Percentiles rank a stretch among this genome's conserved stretches.
Conservation (phyloP, 257 asterid species). For the Scutellaria galericulata region DNA sequence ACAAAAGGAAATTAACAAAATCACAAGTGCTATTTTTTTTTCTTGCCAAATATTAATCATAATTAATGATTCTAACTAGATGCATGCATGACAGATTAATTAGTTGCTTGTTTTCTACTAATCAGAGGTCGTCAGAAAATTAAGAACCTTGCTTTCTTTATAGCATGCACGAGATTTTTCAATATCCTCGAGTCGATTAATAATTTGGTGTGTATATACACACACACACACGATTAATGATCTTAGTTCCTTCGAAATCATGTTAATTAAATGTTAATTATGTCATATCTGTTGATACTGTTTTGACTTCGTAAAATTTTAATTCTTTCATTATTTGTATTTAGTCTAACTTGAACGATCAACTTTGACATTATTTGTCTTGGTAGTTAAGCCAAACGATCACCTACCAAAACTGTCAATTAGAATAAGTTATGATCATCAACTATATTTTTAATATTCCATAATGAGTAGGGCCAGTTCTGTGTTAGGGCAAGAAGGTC, state of each 20-base stretch:
- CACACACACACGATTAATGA: too few species aligned
- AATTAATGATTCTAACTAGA: too few species aligned
- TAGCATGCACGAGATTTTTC: background rate
- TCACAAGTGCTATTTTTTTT: too few species aligned
- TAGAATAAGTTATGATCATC: background rate
- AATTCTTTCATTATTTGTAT: background rate
- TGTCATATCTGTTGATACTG: background rate
- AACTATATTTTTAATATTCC: background rate
- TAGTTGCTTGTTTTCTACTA: background rate
- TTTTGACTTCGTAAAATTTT: background rate
- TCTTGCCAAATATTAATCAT: too few species aligned
- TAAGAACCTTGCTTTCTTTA: background rate
- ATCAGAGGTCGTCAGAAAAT: background rate
- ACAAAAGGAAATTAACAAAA: too few species aligned
- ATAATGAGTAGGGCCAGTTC: background rate
- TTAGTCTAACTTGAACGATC: slow-evolving; percentile 15
- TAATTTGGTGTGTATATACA: too few species aligned
- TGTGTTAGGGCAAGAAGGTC: too few species aligned
- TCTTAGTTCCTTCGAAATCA: slow-evolving; percentile 8
- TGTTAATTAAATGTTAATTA: slow-evolving; percentile 1
- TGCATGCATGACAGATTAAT: background rate
- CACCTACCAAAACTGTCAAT: slow-evolving; percentile 29
- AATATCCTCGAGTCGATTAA: too few species aligned
- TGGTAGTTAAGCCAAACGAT: slow-evolving; percentile 34
- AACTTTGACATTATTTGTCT: slow-evolving; percentile 24